Evolutionary conservation across 805 yeast genomes (phyloP), one percentile per base, ranked within the genome.

Genomic region (Schwanniomyces vanrijiae): DNA sequence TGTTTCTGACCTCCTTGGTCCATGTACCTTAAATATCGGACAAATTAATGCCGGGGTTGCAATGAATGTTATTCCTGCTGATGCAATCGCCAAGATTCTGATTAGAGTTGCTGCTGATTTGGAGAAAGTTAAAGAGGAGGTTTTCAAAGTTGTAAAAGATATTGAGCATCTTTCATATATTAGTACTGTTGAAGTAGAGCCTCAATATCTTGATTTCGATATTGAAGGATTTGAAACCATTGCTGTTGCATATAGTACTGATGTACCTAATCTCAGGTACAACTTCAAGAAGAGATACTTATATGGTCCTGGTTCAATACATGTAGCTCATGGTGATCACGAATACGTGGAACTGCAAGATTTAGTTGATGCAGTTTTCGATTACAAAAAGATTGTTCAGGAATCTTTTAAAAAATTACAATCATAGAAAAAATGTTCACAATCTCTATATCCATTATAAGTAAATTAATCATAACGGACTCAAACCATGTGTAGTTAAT

Each of bases 291-390:
- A 80, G 54, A 35, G 25, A 35, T 83, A 80, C 55, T 63, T 84
- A 7, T 84, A 82, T 54, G 90, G 89, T 0, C 88, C 89, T 3
- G 90, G 90, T 2, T 65, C 82, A 2, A 82, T 83, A 42, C 69
- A 66, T 28, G 82, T 78, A 33, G 88, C 88, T 0, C 88, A 83
- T 55, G 74, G 81, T 6, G 82, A 74, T 46, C 60, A 78, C 45
- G 88, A 83, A 62, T 76, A 62, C 48, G 77, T 83, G 14, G 69
- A 73, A 2, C 65, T 76, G 34, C 56, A 56, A 3, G 83, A 81
- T 53, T 64, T 84, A 46, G 47, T 64, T 8, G 63, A 66, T 18
- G 81, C 85, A 7, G 78, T 84, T 16, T 75, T 61, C 0, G 88
- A 83, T 9, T 81, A 79, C 67, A 76, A 77, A 55, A 61, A 57